Conservation (phyloP, 768 basidiomycete species). For the Boletales sp. region DNA sequence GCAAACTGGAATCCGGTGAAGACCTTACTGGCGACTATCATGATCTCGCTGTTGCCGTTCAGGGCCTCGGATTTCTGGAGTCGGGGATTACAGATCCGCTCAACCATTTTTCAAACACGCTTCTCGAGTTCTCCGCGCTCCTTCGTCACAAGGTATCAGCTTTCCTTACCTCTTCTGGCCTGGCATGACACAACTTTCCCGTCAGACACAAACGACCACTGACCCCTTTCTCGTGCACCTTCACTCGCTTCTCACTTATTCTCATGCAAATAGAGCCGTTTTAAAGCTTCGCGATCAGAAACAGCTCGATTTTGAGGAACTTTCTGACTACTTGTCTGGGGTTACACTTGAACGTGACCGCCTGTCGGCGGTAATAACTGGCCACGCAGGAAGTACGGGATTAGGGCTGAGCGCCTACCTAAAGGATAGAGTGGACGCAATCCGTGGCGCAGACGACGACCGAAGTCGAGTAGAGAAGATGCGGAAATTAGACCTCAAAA, state of each 20-base stretch:
- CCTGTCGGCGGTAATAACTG: slow-evolving; percentile 82
- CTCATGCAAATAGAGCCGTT: slow-evolving; percentile 89
- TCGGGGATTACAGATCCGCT: slow-evolving; percentile 97
- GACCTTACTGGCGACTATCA: slow-evolving; percentile 98
- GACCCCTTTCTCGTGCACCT: slow-evolving; percentile 90
- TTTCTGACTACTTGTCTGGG: slow-evolving; percentile 92
- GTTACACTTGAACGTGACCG: slow-evolving; percentile 91
- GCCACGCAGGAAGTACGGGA: slow-evolving; percentile 82
- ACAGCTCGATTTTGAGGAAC: slow-evolving; percentile 96
- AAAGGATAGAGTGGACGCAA: slow-evolving; percentile 86
- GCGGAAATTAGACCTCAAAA: slow-evolving; percentile 87
- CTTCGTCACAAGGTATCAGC: slow-evolving; percentile 72
- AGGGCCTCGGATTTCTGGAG: slow-evolving; percentile 96
- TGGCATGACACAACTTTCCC: neutral
- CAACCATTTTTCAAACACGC: slow-evolving; percentile 93
- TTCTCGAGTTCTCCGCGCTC: slow-evolving; percentile 91
- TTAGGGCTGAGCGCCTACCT: slow-evolving; percentile 86
- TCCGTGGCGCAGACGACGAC: slow-evolving; percentile 92
- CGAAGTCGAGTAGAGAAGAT: slow-evolving; percentile 90
- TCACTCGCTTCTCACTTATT: slow-evolving; percentile 91
- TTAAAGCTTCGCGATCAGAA: slow-evolving; percentile 96
- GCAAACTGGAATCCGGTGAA: slow-evolving; percentile 76
- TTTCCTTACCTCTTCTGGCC: neutral
- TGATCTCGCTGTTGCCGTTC: slow-evolving; percentile 92
- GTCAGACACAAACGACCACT: slow-evolving; percentile 81